Evolutionary conservation across 1,284 basidiomycete genomes (phyloP), one percentile per base, ranked within the genome.

Genomic region (Hortiboletus rubellus): DNA sequence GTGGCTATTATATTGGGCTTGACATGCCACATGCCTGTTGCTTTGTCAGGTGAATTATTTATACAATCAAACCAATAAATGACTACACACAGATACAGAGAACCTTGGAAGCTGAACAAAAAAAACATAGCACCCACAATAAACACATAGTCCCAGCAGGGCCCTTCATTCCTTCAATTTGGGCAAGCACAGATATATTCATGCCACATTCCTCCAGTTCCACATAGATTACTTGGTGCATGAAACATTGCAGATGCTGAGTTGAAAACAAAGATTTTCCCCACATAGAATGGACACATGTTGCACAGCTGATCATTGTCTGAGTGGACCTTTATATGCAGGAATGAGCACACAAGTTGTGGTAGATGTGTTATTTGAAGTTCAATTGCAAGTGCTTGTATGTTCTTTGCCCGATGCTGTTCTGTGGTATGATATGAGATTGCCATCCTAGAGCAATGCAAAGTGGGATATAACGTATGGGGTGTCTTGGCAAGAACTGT

Each of bases 271-370:
- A 34, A 50, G 8, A 62, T 48, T 11, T 41, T 46, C 7, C 46
- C 43, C 18, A 42, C 17, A 8, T 27, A 53, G 27, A 22, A 51
- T 2, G 58, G 58, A 15, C 43, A 43, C 3, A 30, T 30, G 12
- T 42, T 11, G n/a, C 33, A 54, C 3, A 31, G 37, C 17, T 11
- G 38, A 5, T 36, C 15, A 17, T 55, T 12, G 1, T 71, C 44
- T 7, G 63, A 63, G 52, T 67, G 37, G 31, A 64, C 46, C 40
- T 70, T 65, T 6, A 62, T 57, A 40, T 58, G 64, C 6, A 74
- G 61, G 49, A 72, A 74, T 10, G 22, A 9, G 2, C 22, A 9
- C 12, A 59, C 37, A n/a, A 61, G 30, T 1, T 33, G 33, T 14
- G 48, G 38, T 5, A 62, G 46, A 7, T 50, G 30, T 8, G 53